Evolutionary conservation across 2,329 filamentous ascomycete species (phyloP).

Genomic region (Celoporthe dispersa): DNA sequence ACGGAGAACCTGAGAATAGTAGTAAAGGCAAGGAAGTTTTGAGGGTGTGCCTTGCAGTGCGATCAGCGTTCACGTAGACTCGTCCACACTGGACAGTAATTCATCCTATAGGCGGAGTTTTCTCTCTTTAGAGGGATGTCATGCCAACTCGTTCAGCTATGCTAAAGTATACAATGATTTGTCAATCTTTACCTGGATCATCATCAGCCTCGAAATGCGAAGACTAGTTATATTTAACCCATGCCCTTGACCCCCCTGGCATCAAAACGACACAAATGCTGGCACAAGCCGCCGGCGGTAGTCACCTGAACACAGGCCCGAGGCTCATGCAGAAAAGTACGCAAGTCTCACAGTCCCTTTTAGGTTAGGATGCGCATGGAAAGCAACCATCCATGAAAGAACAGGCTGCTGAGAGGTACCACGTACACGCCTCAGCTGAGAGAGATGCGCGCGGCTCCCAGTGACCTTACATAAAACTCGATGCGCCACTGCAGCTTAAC

Average conservation of each 20-base stretch:
- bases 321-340: not conserved
- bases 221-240: not conserved
- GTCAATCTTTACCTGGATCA: not conserved
- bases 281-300: too few relatives aligned
- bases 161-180: not conserved
- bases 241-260: not conserved
- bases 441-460: not conserved
- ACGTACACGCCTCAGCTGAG: not conserved
- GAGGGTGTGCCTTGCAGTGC: not conserved
- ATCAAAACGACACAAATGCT: not conserved
- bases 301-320: not conserved
- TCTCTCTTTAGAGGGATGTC: not conserved
- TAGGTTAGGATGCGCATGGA: not conserved
- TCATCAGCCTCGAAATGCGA: not conserved
- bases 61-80: not conserved
- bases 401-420: not conserved
- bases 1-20: not conserved
- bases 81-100: not conserved
- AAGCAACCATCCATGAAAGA: not conserved
- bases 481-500: not conserved
- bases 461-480: constrained; percentile 10
- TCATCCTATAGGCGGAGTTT: too few relatives aligned
- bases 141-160: not conserved
- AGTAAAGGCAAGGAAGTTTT: not conserved
- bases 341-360: not conserved